Percentiles rank a stretch among this genome's conserved stretches.
These are phyloP conservation scores for Mollisiaceae sp. DNA, from an alignment of 2,329 filamentous ascomycete genomes.

Conservation along the genomic window DNA sequence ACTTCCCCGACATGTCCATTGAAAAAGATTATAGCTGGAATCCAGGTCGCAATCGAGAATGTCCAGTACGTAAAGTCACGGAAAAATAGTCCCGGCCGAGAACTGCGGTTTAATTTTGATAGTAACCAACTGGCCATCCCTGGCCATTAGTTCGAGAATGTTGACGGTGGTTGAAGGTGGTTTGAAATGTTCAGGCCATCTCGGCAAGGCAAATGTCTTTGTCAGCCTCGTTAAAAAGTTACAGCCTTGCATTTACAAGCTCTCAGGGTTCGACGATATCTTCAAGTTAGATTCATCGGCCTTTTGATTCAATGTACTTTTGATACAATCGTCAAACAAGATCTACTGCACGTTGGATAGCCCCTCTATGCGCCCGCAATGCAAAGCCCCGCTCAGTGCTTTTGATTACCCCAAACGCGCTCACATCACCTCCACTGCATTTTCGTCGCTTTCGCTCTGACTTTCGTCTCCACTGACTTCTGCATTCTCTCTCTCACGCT, in stretches of 20 bases:
- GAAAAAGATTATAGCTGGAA: slow-evolving; percentile 66
- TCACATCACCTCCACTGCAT: slow-evolving; percentile 63
- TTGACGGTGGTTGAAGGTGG: neutral
- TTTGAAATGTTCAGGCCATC: slow-evolving; percentile 3
- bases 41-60: slow-evolving; percentile 62
- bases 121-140: slow-evolving; percentile 33
- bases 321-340: slow-evolving; percentile 16
- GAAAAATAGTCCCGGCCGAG: slow-evolving; percentile 27
- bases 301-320: slow-evolving; percentile 16
- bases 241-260: slow-evolving; percentile 21
- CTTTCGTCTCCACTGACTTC: slow-evolving; percentile 98
- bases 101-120: slow-evolving; percentile 27
- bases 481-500: slow-evolving; percentile 96
- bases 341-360: slow-evolving; percentile 26
- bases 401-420: slow-evolving; percentile 34
- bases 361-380: slow-evolving; percentile 41
- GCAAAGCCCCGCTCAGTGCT: slow-evolving; percentile 36
- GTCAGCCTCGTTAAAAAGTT: slow-evolving; percentile 13
- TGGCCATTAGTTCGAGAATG: neutral
- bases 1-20: slow-evolving; percentile 65
- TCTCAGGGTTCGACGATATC: no score
- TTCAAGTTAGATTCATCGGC: slow-evolving; percentile 9
- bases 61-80: slow-evolving; percentile 50
- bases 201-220: slow-evolving; percentile 1
- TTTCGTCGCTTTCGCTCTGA: slow-evolving; percentile 93